A percentile compares a stretch with the other conserved stretches of the same genome.
phyloP scores from a whole-genome alignment of 495 filamentous ascomycete genomes.

The Xylaria grammica region DNA sequence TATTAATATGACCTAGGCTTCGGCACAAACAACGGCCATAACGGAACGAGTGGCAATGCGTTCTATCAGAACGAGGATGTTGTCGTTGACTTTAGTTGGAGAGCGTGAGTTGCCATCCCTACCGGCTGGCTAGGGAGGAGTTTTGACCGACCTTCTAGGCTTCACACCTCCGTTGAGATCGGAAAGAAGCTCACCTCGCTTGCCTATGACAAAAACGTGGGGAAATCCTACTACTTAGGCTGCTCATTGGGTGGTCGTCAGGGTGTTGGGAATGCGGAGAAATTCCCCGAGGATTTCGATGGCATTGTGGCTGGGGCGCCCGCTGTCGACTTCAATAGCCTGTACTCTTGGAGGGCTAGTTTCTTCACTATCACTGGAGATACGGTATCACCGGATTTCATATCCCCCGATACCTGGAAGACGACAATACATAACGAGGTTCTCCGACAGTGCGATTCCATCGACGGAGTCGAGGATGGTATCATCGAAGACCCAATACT shows the following conservation, averaged over 20 bases:
- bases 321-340: slow-evolving; percentile 50
- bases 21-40: slow-evolving; percentile 63
- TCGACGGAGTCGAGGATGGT: slow-evolving; percentile 61
- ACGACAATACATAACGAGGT: slow-evolving; percentile 55
- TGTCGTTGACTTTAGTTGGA: slow-evolving; percentile 47
- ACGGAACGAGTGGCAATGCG: slow-evolving; percentile 55
- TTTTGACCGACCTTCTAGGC: not conserved
- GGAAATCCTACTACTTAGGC: slow-evolving; percentile 50
- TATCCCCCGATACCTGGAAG: slow-evolving; percentile 51
- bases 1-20: slow-evolving; percentile 25
- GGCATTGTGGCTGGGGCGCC: slow-evolving; percentile 63
- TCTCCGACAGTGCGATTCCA: slow-evolving; percentile 59
- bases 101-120: slow-evolving; percentile 22
- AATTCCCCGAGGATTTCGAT: slow-evolving; percentile 55
- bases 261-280: slow-evolving; percentile 43
- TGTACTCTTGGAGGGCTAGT: slow-evolving; percentile 59
- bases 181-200: slow-evolving; percentile 36
- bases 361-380: slow-evolving; percentile 57
- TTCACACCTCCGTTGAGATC: slow-evolving; percentile 56
- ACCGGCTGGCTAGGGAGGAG: not conserved
- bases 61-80: slow-evolving; percentile 60
- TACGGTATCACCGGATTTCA: slow-evolving; percentile 14
- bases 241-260: slow-evolving; percentile 56
- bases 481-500: slow-evolving; percentile 61
- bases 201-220: slow-evolving; percentile 41